Evolutionary conservation across 73 alveolate species (phyloP).

Genomic region (Tetrahymena malaccensis): DNA sequence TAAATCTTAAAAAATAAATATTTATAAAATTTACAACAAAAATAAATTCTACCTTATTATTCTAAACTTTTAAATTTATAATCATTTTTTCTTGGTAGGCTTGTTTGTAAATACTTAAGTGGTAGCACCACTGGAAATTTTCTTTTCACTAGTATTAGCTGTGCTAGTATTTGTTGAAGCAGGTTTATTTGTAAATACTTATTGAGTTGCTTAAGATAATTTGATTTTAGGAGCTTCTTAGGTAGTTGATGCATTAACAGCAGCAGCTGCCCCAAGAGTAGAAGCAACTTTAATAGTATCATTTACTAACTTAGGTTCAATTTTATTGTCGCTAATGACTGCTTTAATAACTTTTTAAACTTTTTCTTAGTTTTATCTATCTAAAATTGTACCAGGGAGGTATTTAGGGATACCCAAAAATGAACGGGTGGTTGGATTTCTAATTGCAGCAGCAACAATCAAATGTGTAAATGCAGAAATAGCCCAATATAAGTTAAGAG

Average conservation of each 20-base stretch:
- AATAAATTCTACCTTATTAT: neutral
- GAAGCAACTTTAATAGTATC: neutral
- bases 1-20: neutral
- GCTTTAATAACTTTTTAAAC: slow-evolving; percentile 14
- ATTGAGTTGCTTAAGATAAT: neutral
- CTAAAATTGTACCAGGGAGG: slow-evolving; percentile 77
- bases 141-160: neutral
- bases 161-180: neutral
- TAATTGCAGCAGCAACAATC: slow-evolving; percentile 37
- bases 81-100: neutral
- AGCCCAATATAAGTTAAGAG: slow-evolving; percentile 75
- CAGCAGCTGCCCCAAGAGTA: neutral
- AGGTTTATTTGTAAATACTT: neutral
- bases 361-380: slow-evolving; percentile 16
- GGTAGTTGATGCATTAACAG: neutral
- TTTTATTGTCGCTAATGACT: neutral
- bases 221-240: neutral
- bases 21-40: neutral
- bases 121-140: neutral
- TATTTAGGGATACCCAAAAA: slow-evolving; percentile 66
- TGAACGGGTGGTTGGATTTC: neutral
- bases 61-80: neutral
- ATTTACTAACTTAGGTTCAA: neutral
- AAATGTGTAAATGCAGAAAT: slow-evolving; percentile 51
- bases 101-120: neutral